Evolutionary conservation across 108 stramenopile genomes (phyloP), one percentile per base, ranked within the genome.

Genomic region (Cyclotella atomus): DNA sequence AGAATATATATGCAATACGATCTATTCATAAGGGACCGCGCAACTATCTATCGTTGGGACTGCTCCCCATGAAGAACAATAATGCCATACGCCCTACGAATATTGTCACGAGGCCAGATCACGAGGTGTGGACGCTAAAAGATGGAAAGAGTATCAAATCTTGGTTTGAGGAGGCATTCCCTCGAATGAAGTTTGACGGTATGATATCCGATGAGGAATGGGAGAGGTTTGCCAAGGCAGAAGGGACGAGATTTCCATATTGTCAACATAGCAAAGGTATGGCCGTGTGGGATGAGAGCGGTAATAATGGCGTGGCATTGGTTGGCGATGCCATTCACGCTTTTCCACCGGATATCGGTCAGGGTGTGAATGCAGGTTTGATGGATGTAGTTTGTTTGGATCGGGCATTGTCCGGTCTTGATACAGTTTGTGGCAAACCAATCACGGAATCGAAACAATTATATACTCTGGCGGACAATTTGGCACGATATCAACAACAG

Each of bases 241-340:
- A 65, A 56, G 88, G 83, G 15, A 81, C 74, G 34, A 74, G 44
- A 17, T 94, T 85, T 50, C 93, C 87, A 24, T 54, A 32, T 15
- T 87, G 83, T 73, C 89, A 81, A 65, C 89, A 77, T 49, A 71
- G 72, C 69, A 80, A 60, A 36, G 87, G 87, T 52, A 44, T 67
- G 44, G 65, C 70, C 23, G 87, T 85, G 0, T 54, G 65, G 38
- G 61, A 75, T 23, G 60, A 61, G 16, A 24, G 55, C 25, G 84
- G 78, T 19, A 68, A 50, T 2, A 45, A 46, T 50, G 85, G 84
- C 17, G 70, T 91, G 29, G 79, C 83, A 16, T 65, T 95, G 35
- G 75, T 95, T 8, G 96, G 96, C n/a, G 96, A 97, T 82, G 85
- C 90, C 10, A 84, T 78, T 20, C 96, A 97, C 73, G 88, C 94